Base-by-base conservation (phyloP, 2,329 filamentous ascomycete genomes). In the Colletotrichum sojae region DNA sequence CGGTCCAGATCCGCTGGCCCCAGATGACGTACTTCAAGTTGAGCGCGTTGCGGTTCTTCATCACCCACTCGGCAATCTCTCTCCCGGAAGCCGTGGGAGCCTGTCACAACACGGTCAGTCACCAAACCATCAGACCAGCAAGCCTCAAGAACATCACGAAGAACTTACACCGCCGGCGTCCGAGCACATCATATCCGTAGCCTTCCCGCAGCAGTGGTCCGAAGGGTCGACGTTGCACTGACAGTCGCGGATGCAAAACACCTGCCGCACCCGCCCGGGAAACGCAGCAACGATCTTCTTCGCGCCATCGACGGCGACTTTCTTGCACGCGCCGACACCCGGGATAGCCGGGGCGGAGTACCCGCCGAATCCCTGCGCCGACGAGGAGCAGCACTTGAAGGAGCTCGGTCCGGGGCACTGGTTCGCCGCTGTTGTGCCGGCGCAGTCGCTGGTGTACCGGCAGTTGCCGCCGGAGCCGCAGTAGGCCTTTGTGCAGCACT, bases 11-110 rank as follows among this genome's bases (percentile, higher is more conserved):
- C 68, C 77, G 80, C 75, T 85, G 83, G 18, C 83, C 84, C 83
- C 83, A 86, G 71, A 85, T 85, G 55, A 86, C 79, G 68, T 86
- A 86, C 74, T 83, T 85, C 72, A 86, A 73, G 65, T 81, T 80
- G 8, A 84, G 77, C 5, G 75, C 43, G 27, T 52, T 72, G 15
- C 79, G 77, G 70, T 85, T 82, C 39, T 80, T 78, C 84, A 85
- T 85, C 25, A 82, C 77, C 82, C 83, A 86, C 73, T 86, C 82
- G 2, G 83, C 84, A 40, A 86, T 83, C 40, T 82, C 76, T 22
- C 77, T 76, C 9, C 83, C 83, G 1, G 79, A 80, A 20, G 79
- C 71, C 8, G 80, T 80, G 56, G 78, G 76, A 2, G 73, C 67
- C 81, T 83, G 61, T 2, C 13, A 43, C 13, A 43, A 15, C 16